These are phyloP conservation scores for Papiliotrema flavescens DNA, from an alignment of 1,284 basidiomycete genomes.

Conservation along the genomic window DNA sequence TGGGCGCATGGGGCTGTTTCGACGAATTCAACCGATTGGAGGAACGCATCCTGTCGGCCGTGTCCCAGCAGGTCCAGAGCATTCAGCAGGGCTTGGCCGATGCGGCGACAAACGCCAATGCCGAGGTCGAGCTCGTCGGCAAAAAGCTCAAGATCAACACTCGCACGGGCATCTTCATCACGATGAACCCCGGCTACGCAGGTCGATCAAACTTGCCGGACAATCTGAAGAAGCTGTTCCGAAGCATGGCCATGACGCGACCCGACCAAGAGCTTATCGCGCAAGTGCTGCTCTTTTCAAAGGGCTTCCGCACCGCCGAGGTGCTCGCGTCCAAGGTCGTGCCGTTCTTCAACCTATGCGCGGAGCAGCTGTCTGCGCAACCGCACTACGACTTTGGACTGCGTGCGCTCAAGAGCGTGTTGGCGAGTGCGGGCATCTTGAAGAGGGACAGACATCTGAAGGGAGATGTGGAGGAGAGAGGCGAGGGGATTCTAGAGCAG, in stretches of 20 bases:
- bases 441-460: slow-evolving; percentile 78
- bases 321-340: slow-evolving; percentile 95
- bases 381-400: slow-evolving; percentile 99
- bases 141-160: slow-evolving; percentile 89
- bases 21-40: slow-evolving; percentile 98
- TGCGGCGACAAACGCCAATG: slow-evolving; percentile 73
- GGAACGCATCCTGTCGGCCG: slow-evolving; percentile 94
- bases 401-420: slow-evolving; percentile 92
- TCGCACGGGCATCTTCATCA: slow-evolving; percentile 95
- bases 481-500: slow-evolving; percentile 76
- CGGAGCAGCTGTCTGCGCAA: slow-evolving; percentile 93
- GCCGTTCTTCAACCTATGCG: slow-evolving; percentile 97
- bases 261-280: slow-evolving; percentile 98
- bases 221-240: slow-evolving; percentile 66
- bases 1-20: slow-evolving; percentile 99
- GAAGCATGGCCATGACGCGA: slow-evolving; percentile 96
- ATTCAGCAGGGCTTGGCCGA: slow-evolving; percentile 92
- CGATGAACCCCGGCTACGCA: slow-evolving; percentile 97
- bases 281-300: slow-evolving; percentile 98
- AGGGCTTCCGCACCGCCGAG: slow-evolving; percentile 97
- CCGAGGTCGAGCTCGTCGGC: slow-evolving; percentile 93
- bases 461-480: slow-evolving; percentile 46
- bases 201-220: slow-evolving; percentile 93
- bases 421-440: slow-evolving; percentile 94
- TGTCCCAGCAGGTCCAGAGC: slow-evolving; percentile 97